Conservation (phyloP, 495 filamentous ascomycete genomes). For the Alectoria sarmentosa region DNA sequence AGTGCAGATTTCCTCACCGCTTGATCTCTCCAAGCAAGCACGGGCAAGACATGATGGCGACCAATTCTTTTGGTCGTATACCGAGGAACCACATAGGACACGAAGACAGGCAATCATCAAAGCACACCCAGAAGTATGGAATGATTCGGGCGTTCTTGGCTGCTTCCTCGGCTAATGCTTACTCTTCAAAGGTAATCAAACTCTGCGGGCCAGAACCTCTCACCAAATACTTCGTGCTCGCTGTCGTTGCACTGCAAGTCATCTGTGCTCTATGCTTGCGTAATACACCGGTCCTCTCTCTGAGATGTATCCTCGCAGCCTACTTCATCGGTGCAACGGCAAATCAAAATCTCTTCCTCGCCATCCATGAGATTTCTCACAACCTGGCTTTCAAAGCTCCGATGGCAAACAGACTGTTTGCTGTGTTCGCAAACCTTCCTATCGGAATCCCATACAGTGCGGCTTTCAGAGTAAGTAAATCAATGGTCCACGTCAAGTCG, state of each 20-base stretch:
- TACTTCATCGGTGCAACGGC: conserved; percentile 93
- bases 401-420: conserved; percentile 75
- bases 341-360: conserved; percentile 98
- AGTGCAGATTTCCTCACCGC: conserved; percentile 1
- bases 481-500: neutral
- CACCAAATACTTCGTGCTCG: conserved; percentile 86
- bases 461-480: conserved; percentile 67
- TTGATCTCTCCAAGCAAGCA: neutral
- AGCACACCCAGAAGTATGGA: conserved; percentile 84
- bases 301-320: conserved; percentile 72
- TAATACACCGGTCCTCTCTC: conserved; percentile 73
- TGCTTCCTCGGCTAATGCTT: conserved; percentile 16
- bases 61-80: conserved; percentile 89
- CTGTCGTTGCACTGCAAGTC: conserved; percentile 78
- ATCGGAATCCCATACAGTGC: conserved; percentile 96
- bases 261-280: conserved; percentile 72
- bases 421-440: conserved; percentile 89
- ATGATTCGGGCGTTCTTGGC: neutral
- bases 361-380: conserved; percentile 98
- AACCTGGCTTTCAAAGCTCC: conserved; percentile 89
- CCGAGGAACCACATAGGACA: conserved; percentile 94
- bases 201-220: conserved; percentile 95
- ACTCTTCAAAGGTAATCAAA: conserved; percentile 68
- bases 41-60: conserved; percentile 32
- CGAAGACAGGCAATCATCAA: conserved; percentile 91